phyloP scores from a whole-genome alignment of 345 rosid species.

The Dimocarpus longan region DNA sequence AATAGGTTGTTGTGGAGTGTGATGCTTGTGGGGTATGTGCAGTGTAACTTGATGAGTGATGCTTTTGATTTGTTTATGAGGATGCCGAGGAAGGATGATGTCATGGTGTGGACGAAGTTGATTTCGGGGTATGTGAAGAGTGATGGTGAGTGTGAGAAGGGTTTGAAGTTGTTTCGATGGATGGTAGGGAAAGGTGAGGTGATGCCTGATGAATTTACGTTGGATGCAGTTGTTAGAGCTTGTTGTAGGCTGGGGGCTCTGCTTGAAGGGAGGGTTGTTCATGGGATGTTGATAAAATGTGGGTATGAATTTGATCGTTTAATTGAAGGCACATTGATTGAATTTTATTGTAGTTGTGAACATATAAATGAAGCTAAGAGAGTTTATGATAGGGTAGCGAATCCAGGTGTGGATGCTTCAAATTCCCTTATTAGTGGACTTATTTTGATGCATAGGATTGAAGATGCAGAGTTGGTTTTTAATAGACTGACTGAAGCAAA shows the following conservation, averaged over 20 bases:
- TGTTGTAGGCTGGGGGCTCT: constrained; percentile 42
- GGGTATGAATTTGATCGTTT: constrained; percentile 50
- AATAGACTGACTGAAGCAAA: constrained; percentile 31
- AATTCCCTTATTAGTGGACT: constrained; percentile 44
- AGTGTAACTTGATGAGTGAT: constrained; percentile 40
- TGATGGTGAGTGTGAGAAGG: constrained; percentile 39
- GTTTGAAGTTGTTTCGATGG: constrained; percentile 45
- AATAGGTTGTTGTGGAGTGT: constrained; percentile 45
- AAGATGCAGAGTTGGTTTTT: constrained; percentile 52
- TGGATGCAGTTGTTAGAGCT: constrained; percentile 53
- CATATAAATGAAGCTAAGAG: constrained; percentile 47
- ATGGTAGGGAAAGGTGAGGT: constrained; percentile 44
- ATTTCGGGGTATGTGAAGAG: constrained; percentile 50
- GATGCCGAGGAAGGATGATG: constrained; percentile 52
- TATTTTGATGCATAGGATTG: constrained; percentile 35
- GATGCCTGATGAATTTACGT: constrained; percentile 58
- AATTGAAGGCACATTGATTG: constrained; percentile 48
- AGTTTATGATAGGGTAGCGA: constrained; percentile 33
- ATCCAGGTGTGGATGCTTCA: constrained; percentile 45
- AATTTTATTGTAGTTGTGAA: constrained; percentile 52
- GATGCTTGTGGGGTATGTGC: constrained; percentile 55
- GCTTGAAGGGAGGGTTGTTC: constrained; percentile 40
- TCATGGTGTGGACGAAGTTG: constrained; percentile 51
- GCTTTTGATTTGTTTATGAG: constrained; percentile 41
- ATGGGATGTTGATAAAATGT: constrained; percentile 51